Conservation (phyloP, 345 rosid genomes). For the Hibiscus mutabilis region DNA sequence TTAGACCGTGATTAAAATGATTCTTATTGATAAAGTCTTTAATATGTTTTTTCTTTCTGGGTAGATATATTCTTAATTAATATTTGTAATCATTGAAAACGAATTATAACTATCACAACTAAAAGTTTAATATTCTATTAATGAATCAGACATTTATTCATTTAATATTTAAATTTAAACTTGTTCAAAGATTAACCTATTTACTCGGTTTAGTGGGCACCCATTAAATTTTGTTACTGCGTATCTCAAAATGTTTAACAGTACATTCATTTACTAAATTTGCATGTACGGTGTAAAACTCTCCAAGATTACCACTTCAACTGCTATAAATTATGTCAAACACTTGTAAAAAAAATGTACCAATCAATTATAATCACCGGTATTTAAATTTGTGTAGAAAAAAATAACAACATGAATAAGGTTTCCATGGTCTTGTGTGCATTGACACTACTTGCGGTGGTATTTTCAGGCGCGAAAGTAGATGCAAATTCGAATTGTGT, state of each 20-base stretch:
- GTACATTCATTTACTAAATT: background rate
- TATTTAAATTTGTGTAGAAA: background rate
- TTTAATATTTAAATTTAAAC: no score
- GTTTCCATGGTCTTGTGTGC: background rate
- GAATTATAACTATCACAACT: no score
- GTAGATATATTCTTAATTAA: no score
- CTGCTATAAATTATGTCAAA: background rate
- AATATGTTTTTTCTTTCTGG: no score
- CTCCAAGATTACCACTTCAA: background rate
- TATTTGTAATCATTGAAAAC: no score
- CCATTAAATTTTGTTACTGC: background rate
- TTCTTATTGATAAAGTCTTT: no score
- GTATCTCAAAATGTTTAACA: no score
- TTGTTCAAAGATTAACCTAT: no score
- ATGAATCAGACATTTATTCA: no score
- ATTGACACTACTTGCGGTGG: background rate
- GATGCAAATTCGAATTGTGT: conserved; percentile 27
- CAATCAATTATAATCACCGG: background rate
- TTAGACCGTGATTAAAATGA: no score
- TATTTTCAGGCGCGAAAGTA: conserved; percentile 21
- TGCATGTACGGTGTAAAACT: background rate
- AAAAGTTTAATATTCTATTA: no score
- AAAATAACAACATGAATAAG: background rate
- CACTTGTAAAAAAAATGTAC: background rate
- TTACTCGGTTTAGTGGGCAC: background rate